Evolutionary conservation across 371 early-diverging fungal species (phyloP), one percentile per base, ranked within the genome.

Genomic region (Circinella umbellata): DNA sequence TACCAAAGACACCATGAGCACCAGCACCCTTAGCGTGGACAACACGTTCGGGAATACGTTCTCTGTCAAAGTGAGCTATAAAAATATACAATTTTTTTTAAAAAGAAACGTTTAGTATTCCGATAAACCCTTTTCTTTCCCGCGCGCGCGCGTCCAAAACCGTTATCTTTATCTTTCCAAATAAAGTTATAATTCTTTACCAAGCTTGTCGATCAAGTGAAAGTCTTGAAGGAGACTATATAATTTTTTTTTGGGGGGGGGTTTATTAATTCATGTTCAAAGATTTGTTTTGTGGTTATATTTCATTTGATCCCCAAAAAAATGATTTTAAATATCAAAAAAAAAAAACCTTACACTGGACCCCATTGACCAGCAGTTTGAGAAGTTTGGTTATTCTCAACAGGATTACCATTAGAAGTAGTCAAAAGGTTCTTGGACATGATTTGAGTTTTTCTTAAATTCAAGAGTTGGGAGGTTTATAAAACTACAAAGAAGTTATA

Each of bases 1-100:
- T 80, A 87, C 88, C 90, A 80, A 94, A 93, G 77, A 88, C 83
- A 61, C 94, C 94, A 73, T 92, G 92, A 61, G 93, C 93, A 66
- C 92, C 93, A 68, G 90, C 91, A 42, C 93, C 93, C 73, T 91
- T 91, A 80, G 94, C 94, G 70, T 94, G 93, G 63, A 93, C 93
- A 63, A 93, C 94, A 71, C 93, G 90, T 71, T 93, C 93, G 36
- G 93, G 93, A 64, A 91, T 89, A 68, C 94, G 88, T 78, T 94
- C 94, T 67, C 90, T 90, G 81, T 93, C 93, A 85, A 94, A 94
- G 80, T 92, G 94, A 53, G 53, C 53, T 53, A 53, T n/a, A 53
- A n/a, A 53, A 53, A 15, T n/a, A 53, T 6, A 53, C 14, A 4
- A 51, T 8, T 4, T 4, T 51, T 14, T 51, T n/a, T n/a, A n/a